phyloP scores from a whole-genome alignment of 257 asterid genomes.

The Thymus mandschuricus region DNA sequence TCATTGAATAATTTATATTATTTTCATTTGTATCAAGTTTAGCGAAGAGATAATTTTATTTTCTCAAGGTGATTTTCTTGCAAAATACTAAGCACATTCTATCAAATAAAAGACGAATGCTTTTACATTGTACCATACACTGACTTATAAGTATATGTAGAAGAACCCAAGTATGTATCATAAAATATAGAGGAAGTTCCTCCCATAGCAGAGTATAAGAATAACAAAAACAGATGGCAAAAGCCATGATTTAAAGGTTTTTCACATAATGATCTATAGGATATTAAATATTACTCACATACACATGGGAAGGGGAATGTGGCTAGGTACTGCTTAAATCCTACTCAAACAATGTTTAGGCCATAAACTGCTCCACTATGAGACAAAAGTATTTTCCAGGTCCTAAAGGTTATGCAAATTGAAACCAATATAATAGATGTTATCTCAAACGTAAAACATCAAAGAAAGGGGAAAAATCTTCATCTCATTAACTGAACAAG shows the following conservation, averaged over 20 bases:
- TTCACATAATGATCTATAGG: background rate
- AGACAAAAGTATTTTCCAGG: background rate
- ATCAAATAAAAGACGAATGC: background rate
- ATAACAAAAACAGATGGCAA: too few relatives aligned
- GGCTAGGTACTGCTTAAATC: background rate
- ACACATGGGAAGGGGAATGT: background rate
- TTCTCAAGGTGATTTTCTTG: background rate
- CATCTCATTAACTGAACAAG: too few relatives aligned
- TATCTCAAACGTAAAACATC: too few relatives aligned
- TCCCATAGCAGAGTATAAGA: background rate
- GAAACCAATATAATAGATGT: background rate
- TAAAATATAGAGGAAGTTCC: background rate
- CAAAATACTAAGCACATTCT: background rate
- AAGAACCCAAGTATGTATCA: background rate
- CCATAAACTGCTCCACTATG: slow-evolving; percentile 12
- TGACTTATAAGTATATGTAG: background rate
- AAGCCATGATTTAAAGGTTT: background rate
- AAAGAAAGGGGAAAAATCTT: too few relatives aligned
- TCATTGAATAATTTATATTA: background rate
- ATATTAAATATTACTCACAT: background rate
- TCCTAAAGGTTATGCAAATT: background rate
- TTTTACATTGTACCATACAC: background rate
- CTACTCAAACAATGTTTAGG: background rate
- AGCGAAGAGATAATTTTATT: background rate
- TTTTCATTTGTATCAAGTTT: background rate